Base-by-base conservation (phyloP, 352 stramenopile species). In the Phytopythium cucurbitacearum region DNA sequence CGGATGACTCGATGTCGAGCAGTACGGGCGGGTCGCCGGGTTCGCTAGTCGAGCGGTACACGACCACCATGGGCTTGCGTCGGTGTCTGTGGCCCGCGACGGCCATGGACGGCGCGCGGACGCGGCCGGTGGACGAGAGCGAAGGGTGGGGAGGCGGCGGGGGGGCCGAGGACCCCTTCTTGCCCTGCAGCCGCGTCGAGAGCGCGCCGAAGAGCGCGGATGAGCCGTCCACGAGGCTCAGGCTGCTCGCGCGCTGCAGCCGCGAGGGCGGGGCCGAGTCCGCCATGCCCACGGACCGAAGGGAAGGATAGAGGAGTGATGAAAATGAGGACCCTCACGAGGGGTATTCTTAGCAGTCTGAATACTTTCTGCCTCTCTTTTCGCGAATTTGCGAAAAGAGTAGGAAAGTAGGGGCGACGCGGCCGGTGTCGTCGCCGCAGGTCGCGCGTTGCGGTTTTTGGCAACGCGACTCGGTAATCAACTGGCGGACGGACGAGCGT, bases 51-150 rank as follows among this genome's bases (percentile, higher is more conserved):
- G 53, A 40, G 11, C 64, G 59, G 49, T 80, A 83, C 50, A 59
- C 69, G 32, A 83, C 62, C 4, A 78, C 53, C 43, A 67, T 62
- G 3, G 72, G 59, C 5, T 69, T 64, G 42, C 59, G 62, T 7
- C 65, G 63, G 51, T 65, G 64, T 10, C 62, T 41, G 11, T 57
- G 64, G 10, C 70, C 21, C 12, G 61, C 59, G 13, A 51, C 51
- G 16, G 56, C 47, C 36, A 65, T 55, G 13, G 52, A 62, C 35
- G 60, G 54, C 10, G 21, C 66, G 62, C 41, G 64, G 65, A 13
- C 53, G 60, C n/a, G 65, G 60, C 46, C 62, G 56, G 35, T 64
- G 1, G 57, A 44, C 0, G 15, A 56, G n/a, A 70, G 50, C 9
- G 57, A 51, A 37, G 65, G 62, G 38, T 4, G 51, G 0, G 54